Base-by-base conservation (phyloP, 768 basidiomycete genomes). In the Boletus bicolor region DNA sequence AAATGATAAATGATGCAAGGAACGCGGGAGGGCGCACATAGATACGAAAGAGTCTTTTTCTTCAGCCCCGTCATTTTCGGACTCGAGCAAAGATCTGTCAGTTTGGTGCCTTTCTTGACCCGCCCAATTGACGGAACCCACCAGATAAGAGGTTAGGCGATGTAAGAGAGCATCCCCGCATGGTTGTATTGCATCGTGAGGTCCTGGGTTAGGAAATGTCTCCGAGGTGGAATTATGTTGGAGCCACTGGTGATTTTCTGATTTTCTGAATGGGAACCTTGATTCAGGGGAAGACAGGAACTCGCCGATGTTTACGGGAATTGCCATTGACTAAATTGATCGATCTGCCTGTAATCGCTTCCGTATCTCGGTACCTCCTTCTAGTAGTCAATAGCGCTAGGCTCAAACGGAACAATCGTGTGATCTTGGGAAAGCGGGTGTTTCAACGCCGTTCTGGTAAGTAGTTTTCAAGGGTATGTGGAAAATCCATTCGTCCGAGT, bases 121-220 rank as follows among this genome's bases (percentile, higher is more conserved):
- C 54, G 55, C 50, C 21, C 30, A 26, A 44, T 15, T 39, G 49
- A 50, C 44, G 45, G 21, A 42, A 55, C 36, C 44, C 41, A 57
- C 47, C 28, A 46, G 58, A 61, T 56, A 53, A 64, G 34, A 46
- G 10, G 35, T 35, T 47, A 49, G 47, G 54, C 38, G 44, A 51
- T 46, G 39, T 56, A 46, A 54, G 9, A 35, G 42, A 54, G 36
- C 52, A 64, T 57, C 64, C 62, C 57, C 57, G 36, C 59, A 64
- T 62, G 66, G 67, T 46, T 56, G 65, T 56, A 66, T 68, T 69
- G 37, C 44, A 44, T 51, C 39, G 45, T 51, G 30, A 53, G 35
- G 30, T 42, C 39, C 42, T 44, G 36, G 19, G 38, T 35, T 43
- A 48, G 7, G 3, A n/a, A 46, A 43, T 7, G 28, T 49, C 26